Conservation (phyloP, 2,329 filamentous ascomycete genomes). For the Dendrostoma leiphaemia region DNA sequence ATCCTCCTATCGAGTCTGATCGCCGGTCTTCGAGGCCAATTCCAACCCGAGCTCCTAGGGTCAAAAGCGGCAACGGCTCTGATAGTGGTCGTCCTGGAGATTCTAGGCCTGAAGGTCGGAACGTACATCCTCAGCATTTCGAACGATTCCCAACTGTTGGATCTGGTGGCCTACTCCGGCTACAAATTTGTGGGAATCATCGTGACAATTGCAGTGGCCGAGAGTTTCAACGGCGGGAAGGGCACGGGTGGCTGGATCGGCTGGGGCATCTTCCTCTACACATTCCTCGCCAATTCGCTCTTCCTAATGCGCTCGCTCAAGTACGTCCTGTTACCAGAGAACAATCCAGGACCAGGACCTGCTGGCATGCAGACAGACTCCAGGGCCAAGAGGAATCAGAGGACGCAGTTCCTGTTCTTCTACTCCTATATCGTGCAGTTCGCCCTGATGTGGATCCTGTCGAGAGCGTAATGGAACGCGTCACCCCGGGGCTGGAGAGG, state of each 20-base stretch:
- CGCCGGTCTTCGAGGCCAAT: constrained; percentile 84
- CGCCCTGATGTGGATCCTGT: constrained; percentile 84
- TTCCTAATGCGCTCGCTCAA: constrained; percentile 93
- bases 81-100: constrained; percentile 81
- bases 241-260: constrained; percentile 86
- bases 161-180: constrained; percentile 92
- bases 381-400: constrained; percentile 78
- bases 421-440: constrained; percentile 95
- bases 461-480: constrained; percentile 36
- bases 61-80: constrained; percentile 84
- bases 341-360: constrained; percentile 57
- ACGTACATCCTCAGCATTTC: constrained; percentile 93
- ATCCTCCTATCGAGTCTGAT: constrained; percentile 90
- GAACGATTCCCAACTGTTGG: constrained; percentile 88
- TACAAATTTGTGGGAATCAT: constrained; percentile 99
- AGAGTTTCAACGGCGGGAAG: constrained; percentile 73
- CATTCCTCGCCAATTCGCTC: constrained; percentile 89
- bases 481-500: neutral
- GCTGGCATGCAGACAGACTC: constrained; percentile 70
- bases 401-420: constrained; percentile 88
- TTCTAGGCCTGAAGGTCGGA: constrained; percentile 84
- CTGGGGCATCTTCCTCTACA: constrained; percentile 88
- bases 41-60: constrained; percentile 90
- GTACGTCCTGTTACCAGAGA: constrained; percentile 92
- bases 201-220: constrained; percentile 75